Evolutionary conservation across 164 flowering plant species (phyloP), one percentile per base, ranked within the genome.

Genomic region (Houttuynia cordata): DNA sequence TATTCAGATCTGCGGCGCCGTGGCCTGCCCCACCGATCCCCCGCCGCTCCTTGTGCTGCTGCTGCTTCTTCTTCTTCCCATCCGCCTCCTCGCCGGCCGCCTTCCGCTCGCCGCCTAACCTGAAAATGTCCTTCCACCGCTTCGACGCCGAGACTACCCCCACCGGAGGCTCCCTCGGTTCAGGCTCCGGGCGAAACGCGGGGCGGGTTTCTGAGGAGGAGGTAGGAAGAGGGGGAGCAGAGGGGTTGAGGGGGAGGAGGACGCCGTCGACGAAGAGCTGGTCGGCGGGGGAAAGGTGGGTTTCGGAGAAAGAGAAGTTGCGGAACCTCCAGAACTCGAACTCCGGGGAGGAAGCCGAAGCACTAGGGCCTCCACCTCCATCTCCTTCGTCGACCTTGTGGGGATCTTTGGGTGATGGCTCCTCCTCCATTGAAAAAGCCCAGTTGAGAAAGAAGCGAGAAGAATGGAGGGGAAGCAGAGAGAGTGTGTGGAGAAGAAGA

Each of bases 251-350:
- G 25, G 96, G 97, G 49, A 83, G 94, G 30, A 91, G 78, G 23
- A 88, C 77, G 64, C 97, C 97, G 58, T 79, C 84, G 63, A 76
- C 78, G 70, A 91, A 83, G 52, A 91, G 75, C 60, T 91, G 81
- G 56, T 91, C 97, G 42, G 97, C 97, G 39, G 96, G 76, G 64
- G 68, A 74, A 40, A 84, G 79, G 34, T 80, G 61, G 49, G 87
- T 78, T 25, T 73, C 78, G 0, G 86, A 82, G 39, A 56, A 69
- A 54, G 80, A 74, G 0, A 84, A 86, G 77, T 89, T 83, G 58
- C 86, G 75, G 59, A 81, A 66, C 82, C 69, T 80, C 92, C 92
- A 91, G 70, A 88, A 88, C 80, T 86, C 94, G 64, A 88, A 86
- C 66, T 91, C 97, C 0, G 97, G 86, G 0, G 92, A 82, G 64